Conservation (phyloP, 1,139 yeast genomes). For the Lipomyces yarrowii region DNA sequence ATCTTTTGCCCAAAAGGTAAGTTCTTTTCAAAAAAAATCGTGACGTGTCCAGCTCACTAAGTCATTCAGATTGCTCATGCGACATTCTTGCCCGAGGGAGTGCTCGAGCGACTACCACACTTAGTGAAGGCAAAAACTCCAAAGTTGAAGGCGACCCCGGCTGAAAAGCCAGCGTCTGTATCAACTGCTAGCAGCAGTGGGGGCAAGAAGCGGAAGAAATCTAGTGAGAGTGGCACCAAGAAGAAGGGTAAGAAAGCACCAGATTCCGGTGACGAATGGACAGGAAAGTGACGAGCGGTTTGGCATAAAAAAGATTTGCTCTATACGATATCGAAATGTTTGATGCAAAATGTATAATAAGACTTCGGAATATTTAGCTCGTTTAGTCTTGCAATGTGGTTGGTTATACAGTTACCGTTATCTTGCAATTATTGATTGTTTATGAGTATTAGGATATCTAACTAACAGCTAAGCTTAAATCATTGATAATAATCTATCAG, state of each 20-base stretch:
- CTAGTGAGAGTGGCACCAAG: constrained; percentile 2
- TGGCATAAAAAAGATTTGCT: background rate
- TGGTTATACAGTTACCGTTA: background rate
- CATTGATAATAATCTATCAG: background rate
- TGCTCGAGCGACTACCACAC: background rate
- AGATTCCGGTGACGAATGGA: constrained; percentile 1
- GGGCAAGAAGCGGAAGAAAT: constrained; percentile 2
- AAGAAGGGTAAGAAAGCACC: background rate
- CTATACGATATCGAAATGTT: background rate
- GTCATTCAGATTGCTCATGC: background rate
- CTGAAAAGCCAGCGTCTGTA: background rate
- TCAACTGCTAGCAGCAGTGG: background rate
- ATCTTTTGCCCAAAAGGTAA: constrained; percentile 35
- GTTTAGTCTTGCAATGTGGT: background rate
- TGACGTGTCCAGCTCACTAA: background rate
- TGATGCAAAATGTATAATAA: background rate
- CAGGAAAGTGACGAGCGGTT: background rate
- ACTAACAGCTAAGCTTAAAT: background rate
- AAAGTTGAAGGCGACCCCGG: constrained; percentile 4
- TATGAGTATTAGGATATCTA: background rate
- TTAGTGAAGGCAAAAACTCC: constrained; percentile 2
- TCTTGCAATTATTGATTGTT: background rate
- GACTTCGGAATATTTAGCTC: background rate
- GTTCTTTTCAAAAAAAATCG: background rate
- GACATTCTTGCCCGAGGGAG: background rate